These are phyloP conservation scores for Wickerhamiella slavikovae DNA, from an alignment of 805 yeast species.

Conservation along the genomic window DNA sequence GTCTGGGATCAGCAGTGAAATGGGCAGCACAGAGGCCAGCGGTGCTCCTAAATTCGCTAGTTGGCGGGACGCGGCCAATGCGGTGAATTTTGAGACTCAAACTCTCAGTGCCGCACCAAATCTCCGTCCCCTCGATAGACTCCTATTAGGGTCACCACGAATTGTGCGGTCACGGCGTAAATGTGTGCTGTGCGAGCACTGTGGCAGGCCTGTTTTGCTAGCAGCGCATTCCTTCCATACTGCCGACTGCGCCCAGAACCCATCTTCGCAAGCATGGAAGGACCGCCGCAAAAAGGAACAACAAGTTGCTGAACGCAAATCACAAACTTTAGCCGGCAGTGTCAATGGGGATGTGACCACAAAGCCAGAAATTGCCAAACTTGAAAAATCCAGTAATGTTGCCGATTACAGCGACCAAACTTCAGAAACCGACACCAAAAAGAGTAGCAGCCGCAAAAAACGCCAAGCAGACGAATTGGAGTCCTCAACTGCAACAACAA, in stretches of 20 bases:
- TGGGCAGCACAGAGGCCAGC: too few species aligned
- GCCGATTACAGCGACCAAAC: background rate
- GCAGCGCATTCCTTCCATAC: constrained; percentile 11
- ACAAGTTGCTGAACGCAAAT: background rate
- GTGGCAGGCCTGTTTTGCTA: too few species aligned
- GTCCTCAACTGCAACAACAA: background rate
- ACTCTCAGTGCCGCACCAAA: too few species aligned
- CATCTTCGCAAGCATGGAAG: background rate
- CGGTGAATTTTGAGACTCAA: too few species aligned
- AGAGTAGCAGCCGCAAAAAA: background rate
- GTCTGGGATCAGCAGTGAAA: too few species aligned
- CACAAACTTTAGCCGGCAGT: background rate
- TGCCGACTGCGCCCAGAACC: constrained; percentile 4
- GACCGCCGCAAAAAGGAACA: background rate
- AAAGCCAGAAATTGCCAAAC: background rate
- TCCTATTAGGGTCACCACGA: too few species aligned
- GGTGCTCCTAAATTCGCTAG: too few species aligned
- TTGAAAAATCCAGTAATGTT: background rate
- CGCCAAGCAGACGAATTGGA: background rate
- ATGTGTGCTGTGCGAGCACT: too few species aligned
- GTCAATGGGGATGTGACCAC: background rate
- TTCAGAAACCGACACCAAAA: background rate
- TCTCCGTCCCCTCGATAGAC: too few species aligned
- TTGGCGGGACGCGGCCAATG: too few species aligned
- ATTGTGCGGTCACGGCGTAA: too few species aligned